Base-by-base conservation (phyloP, 2,329 filamentous ascomycete species). In the Stemphylium beticola region DNA sequence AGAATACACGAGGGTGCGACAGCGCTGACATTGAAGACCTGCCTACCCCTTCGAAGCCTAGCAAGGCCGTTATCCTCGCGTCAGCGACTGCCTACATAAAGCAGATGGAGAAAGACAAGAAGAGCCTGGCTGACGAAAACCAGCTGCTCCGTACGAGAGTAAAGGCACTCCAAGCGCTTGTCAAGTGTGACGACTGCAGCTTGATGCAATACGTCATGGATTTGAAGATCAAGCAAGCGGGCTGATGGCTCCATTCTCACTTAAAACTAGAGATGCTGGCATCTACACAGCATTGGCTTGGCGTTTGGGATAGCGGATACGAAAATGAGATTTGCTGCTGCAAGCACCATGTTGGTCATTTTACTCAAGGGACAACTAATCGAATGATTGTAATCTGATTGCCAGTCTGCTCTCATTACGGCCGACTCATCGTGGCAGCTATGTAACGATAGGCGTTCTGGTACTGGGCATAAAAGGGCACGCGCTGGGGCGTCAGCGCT, bases 41-140 rank as follows among this genome's bases (percentile, higher is more conserved):
- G 2, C 74, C 77, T 5, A 65, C 76, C 1, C 73, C 77, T 11
- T 74, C 74, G 4, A 77, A 78, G 53, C 68, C 78, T 8, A 74
- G 71, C 55, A 81, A 80, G 60, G 77, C 78, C n/a, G 76, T 79
- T 46, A 77, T 81, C 46, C 71, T 81, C 26, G 77, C 77, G 9
- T 78, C 75, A 1, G 78, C 78, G 17, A 78, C 77, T 18, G 74
- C 77, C 9, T 77, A 79, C 64, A 79, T 81, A 68, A 77, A 79
- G 63, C 74, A 78, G 53, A 71, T 78, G 57, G 76, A 79, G 56
- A 75, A 74, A 24, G 77, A 79, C 50, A 75, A 76, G 64, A 72
- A 75, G 54, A 64, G 61, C 15, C 58, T 78, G 6, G 64, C 70
- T 1, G 74, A 78, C 9, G 75, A 77, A 55, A 77, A 78, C 29